phyloP scores from a whole-genome alignment of 164 flowering plant genomes.

The Tetracentron sinense region DNA sequence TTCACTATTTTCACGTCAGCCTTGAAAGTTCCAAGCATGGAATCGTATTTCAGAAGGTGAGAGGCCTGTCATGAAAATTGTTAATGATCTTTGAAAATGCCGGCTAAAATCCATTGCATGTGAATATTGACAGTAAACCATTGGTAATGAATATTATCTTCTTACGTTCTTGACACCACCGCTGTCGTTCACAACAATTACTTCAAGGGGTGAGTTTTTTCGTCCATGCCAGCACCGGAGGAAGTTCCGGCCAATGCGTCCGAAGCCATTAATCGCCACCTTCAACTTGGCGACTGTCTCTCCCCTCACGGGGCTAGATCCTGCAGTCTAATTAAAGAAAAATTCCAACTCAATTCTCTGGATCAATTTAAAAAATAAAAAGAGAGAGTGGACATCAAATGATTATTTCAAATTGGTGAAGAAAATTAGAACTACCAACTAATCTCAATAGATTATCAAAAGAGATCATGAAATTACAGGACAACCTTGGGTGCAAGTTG shows the following conservation, averaged over 20 bases:
- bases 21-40: constrained; percentile 92
- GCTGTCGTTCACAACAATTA: constrained; percentile 86
- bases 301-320: constrained; percentile 46
- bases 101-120: background rate
- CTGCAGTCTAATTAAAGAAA: constrained; percentile 30
- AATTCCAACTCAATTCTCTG: background rate
- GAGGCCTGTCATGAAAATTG: constrained; percentile 54
- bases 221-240: constrained; percentile 99
- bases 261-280: constrained; percentile 93
- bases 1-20: constrained; percentile 87
- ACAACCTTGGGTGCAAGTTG: constrained; percentile 71
- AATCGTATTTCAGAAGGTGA: constrained; percentile 94
- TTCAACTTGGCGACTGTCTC: constrained; percentile 76
- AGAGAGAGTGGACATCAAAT: background rate
- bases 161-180: constrained; percentile 95
- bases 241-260: constrained; percentile 94
- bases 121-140: background rate
- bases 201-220: constrained; percentile 83
- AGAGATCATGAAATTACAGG: background rate
- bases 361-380: background rate
- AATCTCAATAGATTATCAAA: too few species aligned
- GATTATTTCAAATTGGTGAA: background rate
- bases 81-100: background rate
- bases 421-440: background rate
- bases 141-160: background rate